Evolutionary conservation across 1,139 yeast genomes (phyloP).

Genomic region (Debaryomycetaceae sp.): DNA sequence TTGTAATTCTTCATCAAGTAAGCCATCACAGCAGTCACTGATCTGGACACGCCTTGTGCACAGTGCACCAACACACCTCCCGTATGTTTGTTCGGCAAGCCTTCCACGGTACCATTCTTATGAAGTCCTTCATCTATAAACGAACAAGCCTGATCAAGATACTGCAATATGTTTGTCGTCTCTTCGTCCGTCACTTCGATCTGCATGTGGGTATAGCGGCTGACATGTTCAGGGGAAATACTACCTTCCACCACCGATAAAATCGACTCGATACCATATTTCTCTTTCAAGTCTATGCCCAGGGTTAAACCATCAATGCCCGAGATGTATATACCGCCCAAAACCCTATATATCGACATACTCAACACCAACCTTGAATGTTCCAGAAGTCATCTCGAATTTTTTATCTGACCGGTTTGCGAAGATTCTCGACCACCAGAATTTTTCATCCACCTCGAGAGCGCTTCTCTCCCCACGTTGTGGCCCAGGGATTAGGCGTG

Average conservation of each 20-base stretch:
- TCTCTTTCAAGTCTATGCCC: slow-evolving; percentile 37
- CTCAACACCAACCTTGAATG: not conserved
- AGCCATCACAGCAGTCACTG: slow-evolving; percentile 69
- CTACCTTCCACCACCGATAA: slow-evolving; percentile 65
- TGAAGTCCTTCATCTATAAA: slow-evolving; percentile 68
- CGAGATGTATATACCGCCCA: slow-evolving; percentile 66
- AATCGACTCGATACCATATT: slow-evolving; percentile 60
- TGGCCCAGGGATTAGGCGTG: no score
- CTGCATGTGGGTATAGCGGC: slow-evolving; percentile 53
- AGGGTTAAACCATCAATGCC: slow-evolving; percentile 52
- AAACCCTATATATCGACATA: slow-evolving; percentile 14
- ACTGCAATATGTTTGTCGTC: slow-evolving; percentile 59
- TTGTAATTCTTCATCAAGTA: slow-evolving; percentile 75
- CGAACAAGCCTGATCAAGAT: slow-evolving; percentile 55
- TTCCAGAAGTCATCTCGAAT: not conserved
- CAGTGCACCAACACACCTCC: slow-evolving; percentile 61
- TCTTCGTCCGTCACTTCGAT: slow-evolving; percentile 68
- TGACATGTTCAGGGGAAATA: slow-evolving; percentile 49
- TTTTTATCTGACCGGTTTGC: not conserved
- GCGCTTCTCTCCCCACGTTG: not conserved
- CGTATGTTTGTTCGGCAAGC: slow-evolving; percentile 37
- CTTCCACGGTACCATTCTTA: slow-evolving; percentile 22
- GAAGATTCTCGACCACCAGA: not conserved
- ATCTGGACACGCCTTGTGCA: slow-evolving; percentile 86
- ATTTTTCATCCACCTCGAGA: not conserved